These are phyloP conservation scores for Plasmodium inui DNA, from an alignment of 169 alveolate species.

Conservation along the genomic window DNA sequence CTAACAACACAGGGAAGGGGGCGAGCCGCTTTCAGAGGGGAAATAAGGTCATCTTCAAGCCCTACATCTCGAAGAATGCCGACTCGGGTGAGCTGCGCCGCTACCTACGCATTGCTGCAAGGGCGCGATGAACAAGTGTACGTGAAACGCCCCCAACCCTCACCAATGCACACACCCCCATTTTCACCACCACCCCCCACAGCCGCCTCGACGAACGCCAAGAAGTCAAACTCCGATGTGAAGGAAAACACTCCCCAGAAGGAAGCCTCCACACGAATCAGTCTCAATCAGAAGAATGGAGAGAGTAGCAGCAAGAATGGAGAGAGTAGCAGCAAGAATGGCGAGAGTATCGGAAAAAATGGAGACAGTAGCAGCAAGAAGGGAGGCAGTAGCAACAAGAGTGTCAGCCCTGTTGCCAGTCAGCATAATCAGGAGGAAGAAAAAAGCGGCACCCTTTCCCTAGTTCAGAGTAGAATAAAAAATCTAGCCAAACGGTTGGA, in stretches of 20 bases:
- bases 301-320: neutral
- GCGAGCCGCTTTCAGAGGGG: neutral
- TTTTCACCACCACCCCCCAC: neutral
- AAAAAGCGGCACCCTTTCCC: neutral
- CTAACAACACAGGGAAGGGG: neutral
- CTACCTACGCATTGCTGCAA: neutral
- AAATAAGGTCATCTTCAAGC: constrained; percentile 44
- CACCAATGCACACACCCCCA: neutral
- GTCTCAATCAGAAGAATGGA: neutral
- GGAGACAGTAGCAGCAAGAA: neutral
- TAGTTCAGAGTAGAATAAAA: constrained; percentile 4
- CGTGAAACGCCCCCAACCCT: neutral
- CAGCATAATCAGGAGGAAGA: neutral
- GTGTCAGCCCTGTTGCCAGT: neutral
- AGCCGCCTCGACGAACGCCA: neutral
- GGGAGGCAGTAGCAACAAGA: neutral
- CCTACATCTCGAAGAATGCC: constrained; percentile 22
- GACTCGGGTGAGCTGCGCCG: neutral
- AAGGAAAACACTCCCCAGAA: neutral
- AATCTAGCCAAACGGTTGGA: constrained; percentile 13
- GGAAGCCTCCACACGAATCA: neutral
- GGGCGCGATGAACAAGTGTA: neutral
- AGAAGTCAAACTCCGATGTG: neutral
- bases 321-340: neutral
- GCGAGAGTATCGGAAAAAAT: neutral